Evolutionary conservation across 306 rosid species (phyloP), one percentile per base, ranked within the genome.

Genomic region (Acmispon strigosus): DNA sequence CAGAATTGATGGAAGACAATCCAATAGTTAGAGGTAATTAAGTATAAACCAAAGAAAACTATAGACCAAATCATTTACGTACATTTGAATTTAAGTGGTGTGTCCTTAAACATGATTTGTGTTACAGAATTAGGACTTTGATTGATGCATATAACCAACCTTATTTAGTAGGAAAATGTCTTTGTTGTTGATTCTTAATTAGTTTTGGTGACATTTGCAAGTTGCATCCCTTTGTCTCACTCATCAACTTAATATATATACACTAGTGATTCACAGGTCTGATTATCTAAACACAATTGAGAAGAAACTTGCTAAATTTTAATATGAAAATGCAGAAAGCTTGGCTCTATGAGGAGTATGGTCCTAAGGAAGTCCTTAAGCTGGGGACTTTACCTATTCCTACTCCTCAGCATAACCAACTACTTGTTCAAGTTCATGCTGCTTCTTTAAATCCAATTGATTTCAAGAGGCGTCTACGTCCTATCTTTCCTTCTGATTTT

Each of bases 381-480:
- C 19, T 78, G 34, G 80, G 78, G 58, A 57, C 53, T 44, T 44
- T 78, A 14, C 73, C 67, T 45, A 45, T 41, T 75, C 86, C 83
- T 13, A 45, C 47, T 78, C 83, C 78, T 49, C 34, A 15, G 22
- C 14, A 71, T 36, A 76, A 81, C 8, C 81, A 81, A 53, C 27
- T 76, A 2, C 78, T 81, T 36, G 72, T 81, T 34, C 76, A 81
- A 59, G 85, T 81, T 60, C 63, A 20, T 43, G 78, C 85, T 39
- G 86, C 83, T 53, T 58, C 86, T 44, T 69, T 82, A 27, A 82
- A 82, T 78, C 83, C 86, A 0, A 82, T 78, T 7, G 86, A 82
- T 75, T 70, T 17, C 77, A 82, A 82, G 62, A 78, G 83, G 78
- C 76, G 81, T 11, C 43, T 17, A 36, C 4, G 62, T 45, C 78